phyloP scores from a whole-genome alignment of 768 basidiomycete genomes.

The Ramaria sp. region DNA sequence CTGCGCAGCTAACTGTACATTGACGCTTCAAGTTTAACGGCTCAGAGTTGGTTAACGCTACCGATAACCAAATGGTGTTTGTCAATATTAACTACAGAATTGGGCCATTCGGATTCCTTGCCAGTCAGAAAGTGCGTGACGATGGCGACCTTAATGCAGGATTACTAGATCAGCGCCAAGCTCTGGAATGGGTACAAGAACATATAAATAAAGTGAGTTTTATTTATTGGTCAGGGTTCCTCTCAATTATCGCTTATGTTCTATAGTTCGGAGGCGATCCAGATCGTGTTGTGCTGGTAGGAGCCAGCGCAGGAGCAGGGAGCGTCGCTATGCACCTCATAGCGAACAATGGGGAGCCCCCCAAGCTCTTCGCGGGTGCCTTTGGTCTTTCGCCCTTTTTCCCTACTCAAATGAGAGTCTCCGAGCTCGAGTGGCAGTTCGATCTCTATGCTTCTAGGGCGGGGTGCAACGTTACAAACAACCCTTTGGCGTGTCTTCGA shows the following conservation, averaged over 20 bases:
- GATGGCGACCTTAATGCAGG: conserved; percentile 31
- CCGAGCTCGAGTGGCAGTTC: conserved; percentile 11
- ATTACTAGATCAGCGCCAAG: conserved; percentile 30
- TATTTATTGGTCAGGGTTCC: neutral
- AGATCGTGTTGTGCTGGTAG: conserved; percentile 10
- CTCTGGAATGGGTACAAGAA: conserved; percentile 29
- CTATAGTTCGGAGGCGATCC: conserved; percentile 14
- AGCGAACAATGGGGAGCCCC: conserved; percentile 5
- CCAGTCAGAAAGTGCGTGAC: conserved; percentile 21
- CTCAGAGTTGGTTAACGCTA: conserved; percentile 7
- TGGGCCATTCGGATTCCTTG: conserved; percentile 20
- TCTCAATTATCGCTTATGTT: neutral
- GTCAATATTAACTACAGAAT: conserved; percentile 13
- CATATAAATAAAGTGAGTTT: conserved; percentile 24
- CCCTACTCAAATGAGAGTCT: conserved; percentile 1
- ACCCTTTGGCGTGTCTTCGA: conserved; percentile 30
- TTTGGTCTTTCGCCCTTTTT: conserved; percentile 10
- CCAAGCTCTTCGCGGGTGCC: conserved; percentile 8
- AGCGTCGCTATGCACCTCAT: conserved; percentile 12
- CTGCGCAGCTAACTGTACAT: neutral
- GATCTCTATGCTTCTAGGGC: conserved; percentile 15
- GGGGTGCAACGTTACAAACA: conserved; percentile 52
- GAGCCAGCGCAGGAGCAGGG: conserved; percentile 11
- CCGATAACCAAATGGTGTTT: conserved; percentile 11
- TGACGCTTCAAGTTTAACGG: conserved; percentile 8